Evolutionary conservation across 176 grass and related monocot genomes (phyloP).

Genomic region (Juncus effusus): DNA sequence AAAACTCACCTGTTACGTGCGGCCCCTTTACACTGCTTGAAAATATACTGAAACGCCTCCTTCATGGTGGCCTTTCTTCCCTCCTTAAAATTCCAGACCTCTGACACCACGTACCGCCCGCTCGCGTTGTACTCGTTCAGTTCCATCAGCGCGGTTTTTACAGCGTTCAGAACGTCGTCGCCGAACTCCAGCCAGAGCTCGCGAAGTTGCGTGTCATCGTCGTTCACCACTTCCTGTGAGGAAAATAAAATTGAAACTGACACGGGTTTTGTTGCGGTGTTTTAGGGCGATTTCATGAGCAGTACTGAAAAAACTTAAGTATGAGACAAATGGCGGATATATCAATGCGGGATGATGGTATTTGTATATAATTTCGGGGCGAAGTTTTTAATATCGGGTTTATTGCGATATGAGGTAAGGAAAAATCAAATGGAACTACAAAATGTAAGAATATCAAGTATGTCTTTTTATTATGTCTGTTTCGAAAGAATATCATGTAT

Average conservation of each 20-base stretch:
- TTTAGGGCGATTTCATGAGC: neutral
- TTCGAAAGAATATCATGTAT: too few relatives aligned
- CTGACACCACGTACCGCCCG: conserved; percentile 49
- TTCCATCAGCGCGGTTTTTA: conserved; percentile 62
- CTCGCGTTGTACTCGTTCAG: conserved; percentile 82
- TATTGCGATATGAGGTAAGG: too few relatives aligned
- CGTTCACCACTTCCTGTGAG: conserved; percentile 60
- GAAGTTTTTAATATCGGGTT: too few relatives aligned
- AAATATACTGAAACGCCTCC: conserved; percentile 63
- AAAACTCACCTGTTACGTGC: conserved; percentile 9
- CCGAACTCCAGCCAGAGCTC: conserved; percentile 59
- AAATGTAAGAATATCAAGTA: too few relatives aligned
- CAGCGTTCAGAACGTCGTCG: conserved; percentile 73
- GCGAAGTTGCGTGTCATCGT: conserved; percentile 56
- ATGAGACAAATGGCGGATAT: too few relatives aligned
- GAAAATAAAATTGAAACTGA: conserved; percentile 14
- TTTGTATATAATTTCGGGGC: too few relatives aligned
- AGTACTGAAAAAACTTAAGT: neutral
- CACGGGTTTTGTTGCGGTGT: neutral
- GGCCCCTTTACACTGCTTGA: conserved; percentile 40
- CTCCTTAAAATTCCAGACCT: conserved; percentile 81
- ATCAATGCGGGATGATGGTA: too few relatives aligned
- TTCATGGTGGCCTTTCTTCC: conserved; percentile 60
- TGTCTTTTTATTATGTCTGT: too few relatives aligned
- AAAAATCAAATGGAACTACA: too few relatives aligned